A percentile compares a stretch with the other conserved stretches of the same genome.
Conservation (phyloP, 257 asterid genomes). For the Nicotiana otophora region DNA sequence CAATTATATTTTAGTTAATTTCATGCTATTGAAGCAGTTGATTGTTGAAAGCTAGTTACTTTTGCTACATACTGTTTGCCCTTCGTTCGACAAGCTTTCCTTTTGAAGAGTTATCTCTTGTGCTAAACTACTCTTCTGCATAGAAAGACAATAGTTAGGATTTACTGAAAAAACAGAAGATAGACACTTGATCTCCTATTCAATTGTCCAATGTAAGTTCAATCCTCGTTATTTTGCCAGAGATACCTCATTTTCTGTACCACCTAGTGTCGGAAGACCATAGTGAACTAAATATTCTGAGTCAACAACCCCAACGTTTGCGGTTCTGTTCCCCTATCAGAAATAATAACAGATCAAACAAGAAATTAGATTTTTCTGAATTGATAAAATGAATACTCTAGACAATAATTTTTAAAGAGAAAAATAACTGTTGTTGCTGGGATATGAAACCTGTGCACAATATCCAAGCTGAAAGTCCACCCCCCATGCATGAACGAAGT, state of each 20-base stretch:
- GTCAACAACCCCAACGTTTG: conserved; percentile 61
- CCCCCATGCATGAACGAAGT: conserved; percentile 71
- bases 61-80: conserved; percentile 16
- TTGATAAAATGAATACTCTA: no score
- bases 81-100: conserved; percentile 9
- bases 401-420: background rate
- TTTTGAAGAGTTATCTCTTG: conserved; percentile 17
- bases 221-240: background rate
- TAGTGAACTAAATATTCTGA: conserved; percentile 61
- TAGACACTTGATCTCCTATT: background rate
- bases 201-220: background rate
- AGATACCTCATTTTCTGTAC: conserved; percentile 44
- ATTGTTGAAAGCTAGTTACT: background rate
- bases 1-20: background rate
- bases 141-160: conserved; percentile 7
- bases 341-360: background rate
- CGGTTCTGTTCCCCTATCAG: conserved; percentile 54
- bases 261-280: conserved; percentile 70
- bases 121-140: conserved; percentile 24
- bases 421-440: background rate
- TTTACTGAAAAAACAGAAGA: background rate
- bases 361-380: no score
- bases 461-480: conserved; percentile 69
- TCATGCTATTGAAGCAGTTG: background rate
- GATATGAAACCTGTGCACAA: conserved; percentile 57